Evolutionary conservation across 1,139 yeast genomes (phyloP).

Genomic region (Hansenula anomala): DNA sequence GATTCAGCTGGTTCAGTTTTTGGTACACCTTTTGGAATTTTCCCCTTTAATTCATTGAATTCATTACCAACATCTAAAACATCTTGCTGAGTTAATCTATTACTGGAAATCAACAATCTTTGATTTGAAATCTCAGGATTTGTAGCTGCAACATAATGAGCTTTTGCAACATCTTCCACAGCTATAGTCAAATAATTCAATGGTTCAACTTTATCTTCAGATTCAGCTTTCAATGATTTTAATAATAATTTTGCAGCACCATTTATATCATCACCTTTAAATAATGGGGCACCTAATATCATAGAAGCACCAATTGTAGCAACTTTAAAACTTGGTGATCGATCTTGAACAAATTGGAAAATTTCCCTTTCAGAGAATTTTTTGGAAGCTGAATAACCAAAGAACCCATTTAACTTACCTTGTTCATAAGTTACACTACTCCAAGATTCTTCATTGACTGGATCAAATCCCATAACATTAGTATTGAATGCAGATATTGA

Average conservation of each 20-base stretch:
- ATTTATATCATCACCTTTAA: not conserved
- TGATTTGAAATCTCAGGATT: not conserved
- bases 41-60: not conserved
- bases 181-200: not conserved
- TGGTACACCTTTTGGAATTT: not conserved
- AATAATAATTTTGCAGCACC: not conserved
- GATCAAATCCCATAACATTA: not conserved
- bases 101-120: not conserved
- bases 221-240: not conserved
- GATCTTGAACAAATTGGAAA: not conserved
- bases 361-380: not conserved
- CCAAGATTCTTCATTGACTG: not conserved
- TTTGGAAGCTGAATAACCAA: not conserved
- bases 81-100: not conserved
- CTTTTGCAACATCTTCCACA: not conserved
- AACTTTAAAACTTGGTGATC: not conserved
- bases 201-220: not conserved
- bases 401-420: not conserved
- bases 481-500: not conserved
- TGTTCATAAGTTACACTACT: not conserved
- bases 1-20: not conserved
- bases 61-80: not conserved
- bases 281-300: not conserved
- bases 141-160: not conserved
- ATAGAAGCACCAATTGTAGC: not conserved